Evolutionary conservation across 106 monocot species (phyloP), one percentile per base, ranked within the genome.

Genomic region (Platanthera guangdongensis): DNA sequence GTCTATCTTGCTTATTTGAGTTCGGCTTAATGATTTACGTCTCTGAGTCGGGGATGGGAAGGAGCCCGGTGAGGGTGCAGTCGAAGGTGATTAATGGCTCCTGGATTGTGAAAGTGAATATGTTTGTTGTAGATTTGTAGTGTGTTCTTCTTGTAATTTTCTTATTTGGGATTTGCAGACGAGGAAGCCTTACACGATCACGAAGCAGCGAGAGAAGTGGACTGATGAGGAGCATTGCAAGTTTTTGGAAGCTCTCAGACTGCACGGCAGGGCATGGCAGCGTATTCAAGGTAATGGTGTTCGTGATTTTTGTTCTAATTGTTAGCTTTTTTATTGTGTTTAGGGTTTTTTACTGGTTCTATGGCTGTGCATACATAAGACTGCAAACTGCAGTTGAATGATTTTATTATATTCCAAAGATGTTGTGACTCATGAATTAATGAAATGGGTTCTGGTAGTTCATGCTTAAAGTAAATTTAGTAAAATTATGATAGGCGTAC

Each of bases 101-200:
- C 77, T 52, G 25, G 21, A 28, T 15, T 10, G 7, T 72, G 49
- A 21, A 47, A 22, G 10, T 51, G 21, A 22, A 72, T 72, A 14
- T 21, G 6, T 51, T 21, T 51, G 1, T 25, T 25, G 25, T 25
- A 0, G 25, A 25, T 21, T 72, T 51, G 48, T 12, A n/a, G 18
- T 50, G 12, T 50, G 72, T 47, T 76, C 50, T 48, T 7, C 6
- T 72, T n/a, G 39, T 55, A 47, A 47, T 60, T 60, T 16, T 54
- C 18, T 47, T 1, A 59, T 5, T 4, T 8, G 62, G 4, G 11
- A 57, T 60, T 18, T 80, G 71, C 75, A 82, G 82, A 74, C n/a
- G 21, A 84, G 87, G 70, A 87, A 87, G 74, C 84, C 87, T 9
- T 87, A 87, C 71, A 87, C 87, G 5, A 87, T 87, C 47, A 87